Base-by-base conservation (phyloP, 1,284 basidiomycete genomes). In the Leccinum variabile region DNA sequence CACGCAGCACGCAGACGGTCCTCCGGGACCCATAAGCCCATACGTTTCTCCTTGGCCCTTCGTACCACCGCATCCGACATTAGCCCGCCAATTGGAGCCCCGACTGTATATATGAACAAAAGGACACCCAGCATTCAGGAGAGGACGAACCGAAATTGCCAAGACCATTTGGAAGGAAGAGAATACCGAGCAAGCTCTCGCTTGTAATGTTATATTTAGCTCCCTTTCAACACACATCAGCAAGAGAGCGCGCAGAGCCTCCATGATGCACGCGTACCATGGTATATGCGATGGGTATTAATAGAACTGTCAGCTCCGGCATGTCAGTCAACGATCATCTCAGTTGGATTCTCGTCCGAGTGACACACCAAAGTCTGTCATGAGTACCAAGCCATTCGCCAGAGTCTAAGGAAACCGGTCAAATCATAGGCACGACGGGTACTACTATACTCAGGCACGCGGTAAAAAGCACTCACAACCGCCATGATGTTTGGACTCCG, bases 111-210 rank as follows among this genome's bases (percentile, higher is more conserved):
- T n/a, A 14, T 30, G 9, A 53, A n/a, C 14, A n/a, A 53, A 9
- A 16, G 25, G 50, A 30, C 50, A 13, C 8, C 22, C 25, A 59
- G 1, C 32, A 57, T 25, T 2, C 10, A 50, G 28, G 33, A 59
- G 16, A 28, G 59, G 32, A 59, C 50, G 3, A 35, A 86, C 84
- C 69, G 56, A 88, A 78, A 67, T 89, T 90, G 1, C 89, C 89
- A 3, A 84, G 39, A 1, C 89, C 88, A 5, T 75, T 78, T 0
- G 85, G 82, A 14, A 89, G 76, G 73, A 87, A 89, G 63, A 87
- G 80, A 1, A 80, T 78, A 4, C 89, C 88, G 14, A 88, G 76
- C 25, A 88, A 56, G 0, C 83, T 86, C 59, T 83, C 80, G 69
- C 86, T 88, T 8, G 73, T 72, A 59, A 91, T 86, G 59, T 80